A percentile compares a stretch with the other conserved stretches of the same genome.
phyloP scores from a whole-genome alignment of 2,329 filamentous ascomycete genomes.

The Aspergillus alliaceus region DNA sequence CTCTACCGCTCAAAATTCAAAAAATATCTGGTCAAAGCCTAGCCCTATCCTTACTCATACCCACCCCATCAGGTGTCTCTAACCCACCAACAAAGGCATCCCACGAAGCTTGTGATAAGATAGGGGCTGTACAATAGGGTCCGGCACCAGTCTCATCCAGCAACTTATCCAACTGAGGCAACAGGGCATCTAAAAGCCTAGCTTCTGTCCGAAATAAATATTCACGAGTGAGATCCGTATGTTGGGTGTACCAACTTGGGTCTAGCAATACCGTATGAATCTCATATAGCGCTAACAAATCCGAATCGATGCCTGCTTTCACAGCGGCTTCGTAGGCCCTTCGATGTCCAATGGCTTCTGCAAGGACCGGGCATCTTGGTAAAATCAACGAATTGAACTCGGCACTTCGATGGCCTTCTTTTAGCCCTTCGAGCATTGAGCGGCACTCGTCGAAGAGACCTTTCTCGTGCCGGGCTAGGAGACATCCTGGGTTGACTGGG shows the following conservation, averaged over 20 bases:
- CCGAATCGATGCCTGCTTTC: background rate
- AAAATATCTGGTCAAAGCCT: no score
- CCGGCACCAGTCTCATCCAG: background rate
- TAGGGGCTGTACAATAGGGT: background rate
- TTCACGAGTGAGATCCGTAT: background rate
- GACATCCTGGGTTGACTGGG: slow-evolving; percentile 5
- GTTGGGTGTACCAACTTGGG: background rate
- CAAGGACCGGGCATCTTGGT: background rate
- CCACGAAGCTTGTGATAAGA: background rate
- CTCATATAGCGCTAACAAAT: background rate
- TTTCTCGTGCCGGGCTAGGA: slow-evolving; percentile 10
- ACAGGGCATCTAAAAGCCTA: background rate
- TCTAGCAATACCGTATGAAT: background rate
- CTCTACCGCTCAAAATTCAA: no score
- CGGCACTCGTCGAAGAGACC: background rate
- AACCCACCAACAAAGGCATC: background rate
- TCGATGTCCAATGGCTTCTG: background rate
- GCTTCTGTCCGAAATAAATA: background rate
- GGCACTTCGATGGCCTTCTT: background rate
- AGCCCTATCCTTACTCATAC: background rate
- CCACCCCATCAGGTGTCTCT: background rate
- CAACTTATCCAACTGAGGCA: background rate
- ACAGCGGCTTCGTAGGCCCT: background rate
- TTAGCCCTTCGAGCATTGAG: background rate
- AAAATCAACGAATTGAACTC: background rate